Evolutionary conservation across 768 basidiomycete genomes (phyloP).

Genomic region (Aureoboletus auriporus): DNA sequence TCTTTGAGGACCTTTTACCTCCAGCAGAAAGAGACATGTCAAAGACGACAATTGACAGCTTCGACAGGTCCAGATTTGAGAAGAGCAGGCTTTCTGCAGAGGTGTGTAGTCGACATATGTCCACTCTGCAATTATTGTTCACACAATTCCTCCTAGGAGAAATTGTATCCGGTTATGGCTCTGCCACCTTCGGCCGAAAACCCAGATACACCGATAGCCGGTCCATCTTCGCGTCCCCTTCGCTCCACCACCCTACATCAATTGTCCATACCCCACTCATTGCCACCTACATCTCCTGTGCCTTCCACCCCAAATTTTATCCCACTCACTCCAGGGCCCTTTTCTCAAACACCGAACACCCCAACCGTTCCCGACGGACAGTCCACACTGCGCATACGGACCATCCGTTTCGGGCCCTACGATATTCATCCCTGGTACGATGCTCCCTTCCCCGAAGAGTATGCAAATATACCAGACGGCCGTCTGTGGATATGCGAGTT

Average conservation of each 20-base stretch:
- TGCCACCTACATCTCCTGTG: conserved; percentile 32
- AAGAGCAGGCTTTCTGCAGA: conserved; percentile 69
- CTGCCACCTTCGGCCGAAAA: conserved; percentile 32
- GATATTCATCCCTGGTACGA: conserved; percentile 99
- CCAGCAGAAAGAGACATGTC: conserved; percentile 66
- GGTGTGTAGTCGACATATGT: conserved; percentile 38
- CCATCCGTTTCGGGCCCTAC: conserved; percentile 84
- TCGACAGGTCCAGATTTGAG: conserved; percentile 72
- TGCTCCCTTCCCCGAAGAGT: conserved; percentile 98
- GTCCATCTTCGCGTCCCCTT: conserved; percentile 58
- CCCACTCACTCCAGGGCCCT: conserved; percentile 31
- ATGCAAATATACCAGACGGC: conserved; percentile 87
- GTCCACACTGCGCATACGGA: conserved; percentile 64
- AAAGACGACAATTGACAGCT: conserved; percentile 56
- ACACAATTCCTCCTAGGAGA: conserved; percentile 37
- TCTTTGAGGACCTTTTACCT: conserved; percentile 82
- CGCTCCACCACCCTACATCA: conserved; percentile 52
- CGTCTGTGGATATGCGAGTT: conserved; percentile 96
- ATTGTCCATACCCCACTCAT: conserved; percentile 27
- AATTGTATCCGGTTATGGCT: conserved; percentile 43
- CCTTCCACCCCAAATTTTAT: conserved; percentile 34
- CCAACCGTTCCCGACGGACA: conserved; percentile 20
- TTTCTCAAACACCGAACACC: conserved; percentile 30
- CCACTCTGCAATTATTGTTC: neutral
- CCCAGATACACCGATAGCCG: conserved; percentile 40